These are phyloP conservation scores for Phytopythium delawarense DNA, from an alignment of 352 stramenopile genomes.

Conservation along the genomic window DNA sequence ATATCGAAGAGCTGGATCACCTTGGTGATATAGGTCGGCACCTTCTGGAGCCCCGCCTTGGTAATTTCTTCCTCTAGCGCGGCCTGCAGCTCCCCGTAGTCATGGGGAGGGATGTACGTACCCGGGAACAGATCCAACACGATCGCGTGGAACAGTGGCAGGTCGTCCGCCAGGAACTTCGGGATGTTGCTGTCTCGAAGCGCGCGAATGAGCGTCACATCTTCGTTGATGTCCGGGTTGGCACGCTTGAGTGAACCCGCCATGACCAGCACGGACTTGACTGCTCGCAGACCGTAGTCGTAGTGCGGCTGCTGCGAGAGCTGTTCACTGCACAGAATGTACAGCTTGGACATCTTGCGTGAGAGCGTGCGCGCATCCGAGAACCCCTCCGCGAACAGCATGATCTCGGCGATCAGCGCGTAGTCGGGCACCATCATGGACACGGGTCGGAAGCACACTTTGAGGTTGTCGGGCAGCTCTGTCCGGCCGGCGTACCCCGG, in stretches of 20 bases:
- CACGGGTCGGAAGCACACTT: conserved; percentile 94
- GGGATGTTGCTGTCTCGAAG: conserved; percentile 92
- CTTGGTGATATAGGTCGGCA: conserved; percentile 88
- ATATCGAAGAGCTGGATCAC: conserved; percentile 94
- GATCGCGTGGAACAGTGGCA: conserved; percentile 90
- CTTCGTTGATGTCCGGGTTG: conserved; percentile 69
- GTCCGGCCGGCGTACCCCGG: conserved; percentile 94
- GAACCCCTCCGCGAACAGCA: conserved; percentile 96
- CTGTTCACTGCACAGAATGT: conserved; percentile 91
- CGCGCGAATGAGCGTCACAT: conserved; percentile 88
- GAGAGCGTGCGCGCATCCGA: conserved; percentile 91
- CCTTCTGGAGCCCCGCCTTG: conserved; percentile 53
- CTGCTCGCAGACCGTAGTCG: conserved; percentile 90
- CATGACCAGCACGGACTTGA: conserved; percentile 93
- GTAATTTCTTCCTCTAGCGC: conserved; percentile 54
- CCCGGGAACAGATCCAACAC: conserved; percentile 91
- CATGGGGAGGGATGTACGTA: conserved; percentile 74
- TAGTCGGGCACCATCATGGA: conserved; percentile 97
- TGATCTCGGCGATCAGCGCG: conserved; percentile 95
- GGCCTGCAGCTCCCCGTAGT: conserved; percentile 83
- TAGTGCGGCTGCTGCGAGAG: conserved; percentile 95
- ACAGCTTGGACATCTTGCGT: conserved; percentile 95
- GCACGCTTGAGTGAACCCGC: conserved; percentile 87
- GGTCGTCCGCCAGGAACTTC: conserved; percentile 92
- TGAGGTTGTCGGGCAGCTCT: conserved; percentile 96